Conservation (phyloP, 1,284 basidiomycete genomes). For the Moesziomyces globuligerus region DNA sequence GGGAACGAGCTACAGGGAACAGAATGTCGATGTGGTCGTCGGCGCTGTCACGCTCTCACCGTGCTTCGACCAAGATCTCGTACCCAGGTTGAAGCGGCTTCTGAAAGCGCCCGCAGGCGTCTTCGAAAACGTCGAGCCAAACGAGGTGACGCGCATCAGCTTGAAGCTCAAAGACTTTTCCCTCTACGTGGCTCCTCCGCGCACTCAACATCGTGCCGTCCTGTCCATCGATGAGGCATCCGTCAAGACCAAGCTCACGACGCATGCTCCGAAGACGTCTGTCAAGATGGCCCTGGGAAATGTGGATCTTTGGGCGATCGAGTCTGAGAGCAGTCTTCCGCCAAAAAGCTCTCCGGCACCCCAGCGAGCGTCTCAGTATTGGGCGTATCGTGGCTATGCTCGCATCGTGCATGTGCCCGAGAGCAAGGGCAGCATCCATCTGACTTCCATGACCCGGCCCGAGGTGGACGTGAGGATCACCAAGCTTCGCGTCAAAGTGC, state of each 20-base stretch:
- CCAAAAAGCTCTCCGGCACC: background rate
- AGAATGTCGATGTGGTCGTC: conserved; percentile 74
- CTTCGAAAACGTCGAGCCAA: conserved; percentile 92
- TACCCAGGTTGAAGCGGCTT: conserved; percentile 76
- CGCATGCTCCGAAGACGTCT: conserved; percentile 49
- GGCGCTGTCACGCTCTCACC: conserved; percentile 76
- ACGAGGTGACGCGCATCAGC: conserved; percentile 79
- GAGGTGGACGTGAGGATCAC: conserved; percentile 55
- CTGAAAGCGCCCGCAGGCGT: conserved; percentile 87
- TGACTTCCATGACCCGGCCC: conserved; percentile 54
- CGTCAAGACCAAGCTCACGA: conserved; percentile 50
- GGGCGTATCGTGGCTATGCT: conserved; percentile 32
- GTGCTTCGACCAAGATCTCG: conserved; percentile 76
- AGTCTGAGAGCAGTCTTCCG: background rate
- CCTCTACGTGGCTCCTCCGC: conserved; percentile 27
- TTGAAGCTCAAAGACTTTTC: conserved; percentile 44
- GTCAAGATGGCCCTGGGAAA: conserved; percentile 38
- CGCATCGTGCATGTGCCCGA: conserved; percentile 67
- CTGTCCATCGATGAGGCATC: conserved; percentile 47
- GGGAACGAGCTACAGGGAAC: conserved; percentile 80
- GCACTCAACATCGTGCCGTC: conserved; percentile 22
- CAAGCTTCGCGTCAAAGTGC: conserved; percentile 40
- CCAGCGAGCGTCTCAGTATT: conserved; percentile 34
- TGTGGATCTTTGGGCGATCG: conserved; percentile 33
- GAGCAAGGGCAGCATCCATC: conserved; percentile 32